Conservation (phyloP, 305 asterid species). For the Solanum hybrid region DNA sequence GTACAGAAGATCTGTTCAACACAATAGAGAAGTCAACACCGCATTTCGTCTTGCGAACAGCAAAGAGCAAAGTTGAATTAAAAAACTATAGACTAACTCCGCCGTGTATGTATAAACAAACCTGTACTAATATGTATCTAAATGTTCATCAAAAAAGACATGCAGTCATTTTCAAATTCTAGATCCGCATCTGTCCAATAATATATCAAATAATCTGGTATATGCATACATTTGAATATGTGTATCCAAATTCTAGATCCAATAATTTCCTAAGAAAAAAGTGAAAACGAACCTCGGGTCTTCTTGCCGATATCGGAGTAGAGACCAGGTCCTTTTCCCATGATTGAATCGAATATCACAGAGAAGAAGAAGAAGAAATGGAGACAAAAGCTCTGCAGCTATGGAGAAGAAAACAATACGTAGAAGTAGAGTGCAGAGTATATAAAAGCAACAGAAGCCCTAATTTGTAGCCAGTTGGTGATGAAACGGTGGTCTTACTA, state of each 20-base stretch:
- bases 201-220: background rate
- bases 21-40: background rate
- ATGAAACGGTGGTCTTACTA: background rate
- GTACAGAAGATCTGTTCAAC: slow-evolving; percentile 56
- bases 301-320: slow-evolving; percentile 77
- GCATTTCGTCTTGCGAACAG: background rate
- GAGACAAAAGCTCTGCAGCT: background rate
- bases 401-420: background rate
- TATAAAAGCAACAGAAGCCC: background rate
- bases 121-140: background rate
- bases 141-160: background rate
- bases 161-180: background rate
- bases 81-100: background rate
- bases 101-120: background rate
- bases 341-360: slow-evolving; percentile 15
- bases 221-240: background rate
- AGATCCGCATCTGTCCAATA: background rate
- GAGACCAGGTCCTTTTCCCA: slow-evolving; percentile 89
- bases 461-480: background rate
- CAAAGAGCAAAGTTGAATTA: background rate
- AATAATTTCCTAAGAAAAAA: background rate
- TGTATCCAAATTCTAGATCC: background rate
- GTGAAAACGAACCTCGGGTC: slow-evolving; percentile 45
- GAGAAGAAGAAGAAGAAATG: background rate
- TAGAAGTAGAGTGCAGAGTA: background rate